Conservation (phyloP, 2,329 filamentous ascomycete species). For the Cladosporium sp. region DNA sequence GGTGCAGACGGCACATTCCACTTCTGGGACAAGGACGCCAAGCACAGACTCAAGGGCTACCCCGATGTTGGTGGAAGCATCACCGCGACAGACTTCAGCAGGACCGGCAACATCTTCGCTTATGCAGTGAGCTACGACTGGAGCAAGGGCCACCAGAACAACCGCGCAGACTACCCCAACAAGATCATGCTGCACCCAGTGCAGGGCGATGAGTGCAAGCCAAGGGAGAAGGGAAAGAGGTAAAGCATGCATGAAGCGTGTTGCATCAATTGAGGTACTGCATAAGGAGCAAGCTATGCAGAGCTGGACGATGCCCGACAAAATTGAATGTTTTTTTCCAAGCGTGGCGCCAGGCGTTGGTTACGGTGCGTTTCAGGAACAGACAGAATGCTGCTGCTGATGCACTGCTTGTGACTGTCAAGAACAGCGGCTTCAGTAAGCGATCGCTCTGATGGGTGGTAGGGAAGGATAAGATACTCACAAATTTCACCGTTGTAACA, state of each 20-base stretch:
- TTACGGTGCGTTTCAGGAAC: conserved; percentile 12
- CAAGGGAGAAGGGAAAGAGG: conserved; percentile 50
- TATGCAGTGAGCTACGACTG: conserved; percentile 91
- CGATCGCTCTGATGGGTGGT: neutral
- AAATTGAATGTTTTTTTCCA: conserved; percentile 6
- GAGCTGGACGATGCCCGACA: neutral
- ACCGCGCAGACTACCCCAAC: conserved; percentile 61
- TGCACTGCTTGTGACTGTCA: neutral
- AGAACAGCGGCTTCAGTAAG: neutral
- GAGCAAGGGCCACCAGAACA: conserved; percentile 91
- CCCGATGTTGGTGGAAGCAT: conserved; percentile 70
- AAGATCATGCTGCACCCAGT: conserved; percentile 55
- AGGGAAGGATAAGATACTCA: conserved; percentile 8
- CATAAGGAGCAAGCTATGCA: neutral
- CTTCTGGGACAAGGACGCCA: conserved; percentile 76
- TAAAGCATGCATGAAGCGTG: conserved; percentile 29
- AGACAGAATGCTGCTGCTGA: conserved; percentile 7
- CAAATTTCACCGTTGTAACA: conserved; percentile 6
- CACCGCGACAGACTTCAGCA: conserved; percentile 87
- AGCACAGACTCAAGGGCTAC: conserved; percentile 65
- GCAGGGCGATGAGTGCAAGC: conserved; percentile 52
- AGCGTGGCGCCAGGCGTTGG: conserved; percentile 20
- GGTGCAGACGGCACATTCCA: conserved; percentile 95
- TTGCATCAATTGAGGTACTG: neutral
- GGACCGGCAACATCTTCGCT: conserved; percentile 64